phyloP scores from a whole-genome alignment of 768 basidiomycete species.

The Dentipellis sp. region DNA sequence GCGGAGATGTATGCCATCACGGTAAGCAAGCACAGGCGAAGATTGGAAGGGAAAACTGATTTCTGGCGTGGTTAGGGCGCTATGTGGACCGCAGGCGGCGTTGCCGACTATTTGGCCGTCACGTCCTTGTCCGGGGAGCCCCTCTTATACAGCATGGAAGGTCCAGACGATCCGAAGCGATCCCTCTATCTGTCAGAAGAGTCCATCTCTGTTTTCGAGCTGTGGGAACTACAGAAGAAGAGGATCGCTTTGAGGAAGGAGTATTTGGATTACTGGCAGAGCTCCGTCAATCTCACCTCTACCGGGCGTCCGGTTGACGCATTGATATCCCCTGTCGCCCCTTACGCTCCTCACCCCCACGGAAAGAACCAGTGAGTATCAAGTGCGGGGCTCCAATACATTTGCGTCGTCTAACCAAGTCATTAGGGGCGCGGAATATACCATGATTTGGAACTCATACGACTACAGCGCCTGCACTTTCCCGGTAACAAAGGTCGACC shows the following conservation, averaged over 20 bases:
- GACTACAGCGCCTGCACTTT: conserved; percentile 37
- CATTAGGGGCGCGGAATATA: conserved; percentile 32
- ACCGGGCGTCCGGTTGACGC: conserved; percentile 46
- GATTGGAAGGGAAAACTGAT: not conserved
- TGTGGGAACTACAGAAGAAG: conserved; percentile 39
- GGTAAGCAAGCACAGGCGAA: conserved; percentile 4
- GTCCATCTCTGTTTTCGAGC: conserved; percentile 18
- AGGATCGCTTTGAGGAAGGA: conserved; percentile 32
- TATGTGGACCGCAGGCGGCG: conserved; percentile 13
- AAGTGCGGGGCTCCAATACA: not conserved
- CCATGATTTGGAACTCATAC: conserved; percentile 35
- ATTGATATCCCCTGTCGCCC: conserved; percentile 36
- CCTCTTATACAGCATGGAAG: conserved; percentile 9
- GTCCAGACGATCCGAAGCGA: not conserved
- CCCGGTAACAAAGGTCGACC: conserved; percentile 40
- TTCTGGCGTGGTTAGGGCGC: not conserved
- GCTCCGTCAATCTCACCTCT: conserved; percentile 30
- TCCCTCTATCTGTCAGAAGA: conserved; percentile 1
- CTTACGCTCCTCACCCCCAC: conserved; percentile 36
- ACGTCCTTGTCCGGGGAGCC: conserved; percentile 12
- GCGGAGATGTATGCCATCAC: conserved; percentile 22
- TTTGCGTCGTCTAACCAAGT: not conserved
- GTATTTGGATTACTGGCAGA: conserved; percentile 41
- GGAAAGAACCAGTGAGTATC: conserved; percentile 29
- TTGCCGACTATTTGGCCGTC: not conserved